Evolutionary conservation across 768 basidiomycete species (phyloP), one percentile per base, ranked within the genome.

Genomic region (Podaxis rugospora): DNA sequence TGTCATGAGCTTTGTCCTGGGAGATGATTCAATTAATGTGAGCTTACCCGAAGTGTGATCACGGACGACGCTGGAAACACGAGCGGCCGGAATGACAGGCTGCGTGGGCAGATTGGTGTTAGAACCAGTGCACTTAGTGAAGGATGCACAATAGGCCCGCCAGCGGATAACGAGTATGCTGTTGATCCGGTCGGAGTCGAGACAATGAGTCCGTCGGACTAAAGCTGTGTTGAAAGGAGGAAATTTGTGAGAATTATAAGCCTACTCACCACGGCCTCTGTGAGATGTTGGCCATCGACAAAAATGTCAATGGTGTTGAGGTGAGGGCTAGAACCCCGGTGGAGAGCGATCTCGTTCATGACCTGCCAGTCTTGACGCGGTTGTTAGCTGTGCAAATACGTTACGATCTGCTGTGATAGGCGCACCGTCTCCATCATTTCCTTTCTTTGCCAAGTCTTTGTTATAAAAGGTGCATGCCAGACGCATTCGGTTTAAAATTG

Each of bases 141-240:
- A 2, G 95, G 95, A 64, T 97, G 95, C 0, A 97, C 93, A 65
- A 98, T 97, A 3, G 95, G 95, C 25, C 95, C 95, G 36, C 95
- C 95, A 0, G 95, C 92, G 2, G 94, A 96, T 23, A 98, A 80
- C 0, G 95, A 97, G 73, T 98, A 97, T 14, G 95, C 95, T 2
- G 95, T 97, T 21, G 95, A 97, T 5, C 95, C 95, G 2, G 95
- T 98, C 21, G 95, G 95, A 1, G 95, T 98, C 5, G 94, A 94
- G 57, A 98, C 86, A 59, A 97, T 94, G 62, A 97, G 77, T 39
- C 95, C 95, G 67, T 97, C 95, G 37, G 93, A 93, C 94, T 95
- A 68, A 28, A 27, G 61, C 62, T 44, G 16, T 27, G 35, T 37
- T 61, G 42, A 55, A 49, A 11, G 7, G 35, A 47, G 7, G 10